These are phyloP conservation scores for Rachicladosporium sp. DNA, from an alignment of 2,329 filamentous ascomycete genomes.

Conservation along the genomic window DNA sequence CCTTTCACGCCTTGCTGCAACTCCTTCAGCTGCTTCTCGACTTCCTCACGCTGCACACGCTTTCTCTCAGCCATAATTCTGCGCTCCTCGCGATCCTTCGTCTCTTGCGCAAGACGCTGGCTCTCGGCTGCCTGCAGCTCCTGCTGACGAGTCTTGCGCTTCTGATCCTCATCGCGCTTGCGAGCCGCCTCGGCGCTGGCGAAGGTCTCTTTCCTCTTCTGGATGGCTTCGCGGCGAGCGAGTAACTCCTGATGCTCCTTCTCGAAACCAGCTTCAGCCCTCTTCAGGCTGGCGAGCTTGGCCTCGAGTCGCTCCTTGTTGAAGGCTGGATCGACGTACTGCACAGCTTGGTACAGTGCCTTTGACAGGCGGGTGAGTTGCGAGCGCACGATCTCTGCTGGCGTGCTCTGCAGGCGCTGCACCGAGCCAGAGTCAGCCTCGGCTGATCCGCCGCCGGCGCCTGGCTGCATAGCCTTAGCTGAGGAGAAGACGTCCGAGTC, in stretches of 20 bases:
- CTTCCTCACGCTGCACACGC: slow-evolving; percentile 44
- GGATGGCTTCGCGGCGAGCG: slow-evolving; percentile 76
- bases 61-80: slow-evolving; percentile 78
- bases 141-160: slow-evolving; percentile 75
- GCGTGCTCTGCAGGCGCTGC: slow-evolving; percentile 92
- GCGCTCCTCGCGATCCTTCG: slow-evolving; percentile 77
- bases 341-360: slow-evolving; percentile 82
- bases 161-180: slow-evolving; percentile 83
- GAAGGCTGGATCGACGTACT: slow-evolving; percentile 87
- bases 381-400: slow-evolving; percentile 91
- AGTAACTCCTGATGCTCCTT: slow-evolving; percentile 80
- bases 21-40: slow-evolving; percentile 84
- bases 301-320: slow-evolving; percentile 69
- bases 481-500: slow-evolving; percentile 98
- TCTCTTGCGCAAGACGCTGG: slow-evolving; percentile 79
- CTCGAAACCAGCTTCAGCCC: slow-evolving; percentile 78
- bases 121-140: slow-evolving; percentile 83
- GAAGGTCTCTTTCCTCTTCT: slow-evolving; percentile 95
- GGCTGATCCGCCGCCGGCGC: slow-evolving; percentile 72
- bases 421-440: slow-evolving; percentile 75
- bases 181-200: slow-evolving; percentile 75
- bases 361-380: slow-evolving; percentile 87
- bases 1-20: slow-evolving; percentile 78
- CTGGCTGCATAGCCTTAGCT: slow-evolving; percentile 77
- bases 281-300: slow-evolving; percentile 65